A percentile compares a stretch with the other conserved stretches of the same genome.
Conservation (phyloP, 2,329 filamentous ascomycete species). For the Akanthomyces dipterigenus region DNA sequence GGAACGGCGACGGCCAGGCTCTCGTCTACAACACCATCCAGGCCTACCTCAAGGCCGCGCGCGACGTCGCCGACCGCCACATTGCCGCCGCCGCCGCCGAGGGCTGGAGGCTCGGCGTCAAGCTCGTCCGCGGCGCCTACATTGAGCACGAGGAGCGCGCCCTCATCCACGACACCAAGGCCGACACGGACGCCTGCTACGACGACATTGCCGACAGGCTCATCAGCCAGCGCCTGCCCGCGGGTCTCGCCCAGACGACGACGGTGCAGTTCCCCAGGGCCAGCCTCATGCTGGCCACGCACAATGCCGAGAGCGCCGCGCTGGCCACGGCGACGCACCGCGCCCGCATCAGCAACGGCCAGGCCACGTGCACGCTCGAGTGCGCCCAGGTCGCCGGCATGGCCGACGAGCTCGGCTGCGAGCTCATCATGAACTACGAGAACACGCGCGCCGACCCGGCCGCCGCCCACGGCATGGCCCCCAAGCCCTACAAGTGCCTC, state of each 20-base stretch:
- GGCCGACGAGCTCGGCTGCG: conserved; percentile 75
- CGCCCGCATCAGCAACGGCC: conserved; percentile 6
- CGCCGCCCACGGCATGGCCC: conserved; percentile 27
- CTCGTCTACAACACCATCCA: conserved; percentile 71
- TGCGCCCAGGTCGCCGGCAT: conserved; percentile 72
- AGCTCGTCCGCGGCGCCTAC: conserved; percentile 64
- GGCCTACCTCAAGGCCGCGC: conserved; percentile 57
- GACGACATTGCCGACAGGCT: conserved; percentile 59
- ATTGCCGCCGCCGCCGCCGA: conserved; percentile 46
- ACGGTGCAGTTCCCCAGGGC: conserved; percentile 41
- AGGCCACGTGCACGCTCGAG: conserved; percentile 28
- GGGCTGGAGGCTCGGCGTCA: conserved; percentile 57
- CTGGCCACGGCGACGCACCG: conserved; percentile 30
- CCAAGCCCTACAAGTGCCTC: conserved; percentile 23
- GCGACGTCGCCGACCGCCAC: conserved; percentile 45
- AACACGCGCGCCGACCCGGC: conserved; percentile 10
- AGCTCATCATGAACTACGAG: conserved; percentile 30
- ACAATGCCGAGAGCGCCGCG: conserved; percentile 62
- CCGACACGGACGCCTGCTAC: conserved; percentile 59
- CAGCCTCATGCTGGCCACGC: conserved; percentile 63
- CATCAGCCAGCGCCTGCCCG: conserved; percentile 42
- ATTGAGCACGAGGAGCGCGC: conserved; percentile 56
- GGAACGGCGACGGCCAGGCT: conserved; percentile 56
- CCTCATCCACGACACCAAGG: conserved; percentile 60
- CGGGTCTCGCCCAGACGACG: conserved; percentile 18